A percentile compares a stretch with the other conserved stretches of the same genome.
These are phyloP conservation scores for Prunella vulgaris DNA, from an alignment of 257 asterid genomes.

Conservation along the genomic window DNA sequence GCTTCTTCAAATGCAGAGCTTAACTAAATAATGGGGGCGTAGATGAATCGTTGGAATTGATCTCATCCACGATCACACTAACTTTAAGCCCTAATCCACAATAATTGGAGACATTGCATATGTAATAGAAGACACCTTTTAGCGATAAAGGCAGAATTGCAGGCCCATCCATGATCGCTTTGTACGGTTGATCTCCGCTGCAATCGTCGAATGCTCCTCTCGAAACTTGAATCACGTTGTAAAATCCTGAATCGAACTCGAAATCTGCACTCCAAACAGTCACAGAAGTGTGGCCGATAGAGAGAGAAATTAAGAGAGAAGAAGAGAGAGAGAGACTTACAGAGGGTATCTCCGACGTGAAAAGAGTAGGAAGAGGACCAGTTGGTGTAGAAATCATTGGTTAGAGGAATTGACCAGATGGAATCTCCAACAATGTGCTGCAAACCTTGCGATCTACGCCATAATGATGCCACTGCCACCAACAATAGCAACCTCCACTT, in stretches of 20 bases:
- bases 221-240: slow-evolving; percentile 54
- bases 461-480: not conserved
- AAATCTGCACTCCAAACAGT: slow-evolving; percentile 37
- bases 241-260: slow-evolving; percentile 49
- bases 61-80: slow-evolving; percentile 27
- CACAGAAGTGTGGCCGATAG: not conserved
- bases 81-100: slow-evolving; percentile 57
- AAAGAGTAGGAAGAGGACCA: slow-evolving; percentile 62
- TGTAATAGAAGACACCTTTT: slow-evolving; percentile 49
- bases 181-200: slow-evolving; percentile 39
- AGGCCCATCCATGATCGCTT: slow-evolving; percentile 48
- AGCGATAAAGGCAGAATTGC: slow-evolving; percentile 20
- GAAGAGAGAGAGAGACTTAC: slow-evolving; percentile 23
- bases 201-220: slow-evolving; percentile 45
- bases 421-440: slow-evolving; percentile 54
- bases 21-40: not conserved
- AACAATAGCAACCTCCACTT: not conserved
- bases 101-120: slow-evolving; percentile 52
- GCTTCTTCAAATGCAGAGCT: not conserved
- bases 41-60: not conserved
- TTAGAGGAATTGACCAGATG: slow-evolving; percentile 64
- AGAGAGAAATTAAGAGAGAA: not conserved
- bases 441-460: slow-evolving; percentile 15
- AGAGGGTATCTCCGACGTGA: slow-evolving; percentile 51
- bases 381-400: slow-evolving; percentile 45